A percentile compares a stretch with the other conserved stretches of the same genome.
Conservation (phyloP, 2,329 filamentous ascomycete species). For the Aspergillus ochraceoroseus region DNA sequence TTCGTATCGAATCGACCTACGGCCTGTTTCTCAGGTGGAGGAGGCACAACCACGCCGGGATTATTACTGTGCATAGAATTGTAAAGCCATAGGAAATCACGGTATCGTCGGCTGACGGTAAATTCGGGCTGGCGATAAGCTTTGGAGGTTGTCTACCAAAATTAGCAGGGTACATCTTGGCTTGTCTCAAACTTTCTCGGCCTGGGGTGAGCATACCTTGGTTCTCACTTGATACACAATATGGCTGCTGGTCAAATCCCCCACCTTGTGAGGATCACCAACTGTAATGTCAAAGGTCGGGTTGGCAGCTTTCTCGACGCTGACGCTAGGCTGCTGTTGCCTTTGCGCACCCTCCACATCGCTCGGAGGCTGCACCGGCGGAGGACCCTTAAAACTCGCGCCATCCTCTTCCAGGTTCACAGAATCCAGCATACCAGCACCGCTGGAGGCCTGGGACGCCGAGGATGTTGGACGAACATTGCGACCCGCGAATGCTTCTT, state of each 20-base stretch:
- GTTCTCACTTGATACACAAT: slow-evolving; percentile 96
- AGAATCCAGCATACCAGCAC: slow-evolving; percentile 55
- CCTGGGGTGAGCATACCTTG: no score
- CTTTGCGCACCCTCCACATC: slow-evolving; percentile 45
- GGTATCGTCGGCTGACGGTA: slow-evolving; percentile 85
- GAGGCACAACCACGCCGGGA: slow-evolving; percentile 89
- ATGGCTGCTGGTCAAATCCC: slow-evolving; percentile 91
- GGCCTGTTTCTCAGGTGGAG: slow-evolving; percentile 95
- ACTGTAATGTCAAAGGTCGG: slow-evolving; percentile 86
- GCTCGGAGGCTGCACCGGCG: slow-evolving; percentile 53
- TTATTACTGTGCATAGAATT: slow-evolving; percentile 91
- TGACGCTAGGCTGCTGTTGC: slow-evolving; percentile 70
- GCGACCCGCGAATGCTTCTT: slow-evolving; percentile 47
- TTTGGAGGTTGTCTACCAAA: slow-evolving; percentile 77
- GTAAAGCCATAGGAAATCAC: slow-evolving; percentile 97
- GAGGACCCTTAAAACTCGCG: slow-evolving; percentile 59
- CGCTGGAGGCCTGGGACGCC: slow-evolving; percentile 46
- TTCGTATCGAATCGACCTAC: slow-evolving; percentile 93
- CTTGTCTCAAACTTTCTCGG: no score
- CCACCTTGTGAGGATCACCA: slow-evolving; percentile 95
- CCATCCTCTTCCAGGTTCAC: slow-evolving; percentile 68
- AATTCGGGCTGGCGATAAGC: slow-evolving; percentile 91
- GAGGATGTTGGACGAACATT: slow-evolving; percentile 37
- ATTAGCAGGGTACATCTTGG: no score
- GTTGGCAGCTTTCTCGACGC: slow-evolving; percentile 87